These are phyloP conservation scores for Ramalina intermedia DNA, from an alignment of 495 filamentous ascomycete genomes.

Conservation along the genomic window DNA sequence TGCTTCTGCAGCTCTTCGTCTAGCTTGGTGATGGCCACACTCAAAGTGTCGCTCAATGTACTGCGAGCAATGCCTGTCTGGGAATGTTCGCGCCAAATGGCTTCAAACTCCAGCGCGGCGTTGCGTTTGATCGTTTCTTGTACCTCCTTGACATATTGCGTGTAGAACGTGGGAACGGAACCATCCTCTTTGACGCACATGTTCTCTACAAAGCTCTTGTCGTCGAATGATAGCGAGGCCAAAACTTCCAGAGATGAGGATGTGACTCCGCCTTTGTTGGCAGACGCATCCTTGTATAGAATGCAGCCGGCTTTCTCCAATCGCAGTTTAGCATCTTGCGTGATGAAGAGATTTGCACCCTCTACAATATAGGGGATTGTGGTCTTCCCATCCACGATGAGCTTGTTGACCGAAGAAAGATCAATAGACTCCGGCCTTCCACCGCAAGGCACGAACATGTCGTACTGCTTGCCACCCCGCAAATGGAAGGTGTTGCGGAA, in stretches of 20 bases:
- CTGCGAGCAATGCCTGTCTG: conserved; percentile 64
- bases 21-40: conserved; percentile 79
- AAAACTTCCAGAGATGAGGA: conserved; percentile 96
- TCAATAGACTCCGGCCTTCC: conserved; percentile 96
- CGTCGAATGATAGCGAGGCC: conserved; percentile 85
- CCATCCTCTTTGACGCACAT: conserved; percentile 81
- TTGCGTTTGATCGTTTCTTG: conserved; percentile 82
- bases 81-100: conserved; percentile 89
- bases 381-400: conserved; percentile 72
- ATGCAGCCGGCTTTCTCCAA: conserved; percentile 88
- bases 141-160: conserved; percentile 80
- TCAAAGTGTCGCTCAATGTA: conserved; percentile 76
- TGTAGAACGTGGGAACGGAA: conserved; percentile 76
- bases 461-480: conserved; percentile 56
- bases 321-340: conserved; percentile 90
- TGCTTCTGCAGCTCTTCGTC: conserved; percentile 92
- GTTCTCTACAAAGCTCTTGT: conserved; percentile 70
- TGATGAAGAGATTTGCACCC: conserved; percentile 96
- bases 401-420: conserved; percentile 64
- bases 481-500: conserved; percentile 98
- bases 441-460: conserved; percentile 91
- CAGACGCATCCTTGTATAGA: conserved; percentile 92
- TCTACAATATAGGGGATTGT: conserved; percentile 91
- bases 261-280: conserved; percentile 97
- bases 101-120: conserved; percentile 86